These are phyloP conservation scores for Misopates orontium DNA, from an alignment of 257 asterid genomes.

Conservation along the genomic window DNA sequence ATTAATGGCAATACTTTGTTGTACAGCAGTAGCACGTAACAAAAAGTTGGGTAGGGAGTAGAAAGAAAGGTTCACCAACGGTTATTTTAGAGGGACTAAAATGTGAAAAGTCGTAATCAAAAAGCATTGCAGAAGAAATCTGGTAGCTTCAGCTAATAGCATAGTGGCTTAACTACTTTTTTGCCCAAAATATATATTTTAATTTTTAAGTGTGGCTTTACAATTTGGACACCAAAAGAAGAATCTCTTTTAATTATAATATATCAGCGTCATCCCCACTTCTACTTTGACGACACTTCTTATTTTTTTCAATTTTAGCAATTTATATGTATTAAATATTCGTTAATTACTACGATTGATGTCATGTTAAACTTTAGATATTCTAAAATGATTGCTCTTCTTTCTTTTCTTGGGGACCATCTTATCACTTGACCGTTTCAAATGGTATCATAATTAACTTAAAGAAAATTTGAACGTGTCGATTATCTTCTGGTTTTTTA, in stretches of 20 bases:
- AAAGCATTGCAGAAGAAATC: constrained; percentile 19
- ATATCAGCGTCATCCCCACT: no score
- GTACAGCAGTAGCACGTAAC: no score
- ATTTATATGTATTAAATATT: background rate
- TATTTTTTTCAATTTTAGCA: constrained; percentile 1
- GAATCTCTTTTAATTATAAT: constrained; percentile 30
- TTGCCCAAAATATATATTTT: constrained; percentile 26
- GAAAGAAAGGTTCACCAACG: constrained; percentile 31
- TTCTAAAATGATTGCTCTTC: constrained; percentile 20
- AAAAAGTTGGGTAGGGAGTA: constrained; percentile 34
- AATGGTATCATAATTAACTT: background rate
- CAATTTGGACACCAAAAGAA: constrained; percentile 37
- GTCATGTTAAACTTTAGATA: constrained; percentile 30
- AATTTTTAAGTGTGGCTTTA: constrained; percentile 28
- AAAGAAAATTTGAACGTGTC: no score
- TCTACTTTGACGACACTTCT: constrained; percentile 3
- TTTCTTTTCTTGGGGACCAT: constrained; percentile 33
- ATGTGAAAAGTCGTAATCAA: constrained; percentile 23
- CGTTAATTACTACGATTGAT: constrained; percentile 30
- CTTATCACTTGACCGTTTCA: constrained; percentile 32
- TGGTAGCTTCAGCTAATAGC: constrained; percentile 14
- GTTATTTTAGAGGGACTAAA: background rate
- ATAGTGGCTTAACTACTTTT: constrained; percentile 24
- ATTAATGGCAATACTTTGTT: no score
- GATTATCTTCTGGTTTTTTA: no score